Evolutionary conservation across 306 rosid genomes (phyloP), one percentile per base, ranked within the genome.

Genomic region (Cucumis cinereus): DNA sequence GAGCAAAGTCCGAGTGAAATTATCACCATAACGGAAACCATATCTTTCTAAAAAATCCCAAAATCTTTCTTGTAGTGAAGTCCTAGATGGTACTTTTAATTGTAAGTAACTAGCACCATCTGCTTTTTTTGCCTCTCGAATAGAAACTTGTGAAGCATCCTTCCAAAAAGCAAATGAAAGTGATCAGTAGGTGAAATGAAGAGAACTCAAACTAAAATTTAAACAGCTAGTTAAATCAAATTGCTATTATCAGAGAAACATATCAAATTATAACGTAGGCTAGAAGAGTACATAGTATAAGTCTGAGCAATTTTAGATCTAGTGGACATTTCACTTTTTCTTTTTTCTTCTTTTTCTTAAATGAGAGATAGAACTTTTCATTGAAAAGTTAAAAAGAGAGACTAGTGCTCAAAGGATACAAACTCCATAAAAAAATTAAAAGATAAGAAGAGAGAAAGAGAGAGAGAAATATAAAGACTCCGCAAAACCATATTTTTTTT

Each of bases 41-140:
- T 90, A 94, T 83, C 83, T 84, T 28, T 90, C 89, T 24, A 94
- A 43, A 57, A 94, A 94, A 6, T 81, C 79, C 99, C 99, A 94
- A 59, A 86, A 84, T 3, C 90, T 93, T 10, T 30, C 77, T 0
- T 22, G 78, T 64, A 79, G 55, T 76, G 80, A 83, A 67, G 85
- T 49, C 78, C 80, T 91, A 16, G 92, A 40, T 26, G 89, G 86
- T 16, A 83, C 84, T 85, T 82, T 90, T 41, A 94, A 69, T 49
- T 81, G 85, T 84, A 94, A 84, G 86, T 75, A 88, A 62, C 79
- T 66, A 81, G 87, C 91, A 17, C 96, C 91, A 16, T 94, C 99
- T 74, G 81, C 69, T 57, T 93, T 85, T 85, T 85, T 90, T n/a
- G 56, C 84, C 77, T 92, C 99, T 77, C 79, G 79, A 24, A 92